Percentiles rank a stretch among this genome's conserved stretches.
Evolutionary conservation across 805 yeast genomes (phyloP).

Genomic region (Kluyveromyces aestuarii): DNA sequence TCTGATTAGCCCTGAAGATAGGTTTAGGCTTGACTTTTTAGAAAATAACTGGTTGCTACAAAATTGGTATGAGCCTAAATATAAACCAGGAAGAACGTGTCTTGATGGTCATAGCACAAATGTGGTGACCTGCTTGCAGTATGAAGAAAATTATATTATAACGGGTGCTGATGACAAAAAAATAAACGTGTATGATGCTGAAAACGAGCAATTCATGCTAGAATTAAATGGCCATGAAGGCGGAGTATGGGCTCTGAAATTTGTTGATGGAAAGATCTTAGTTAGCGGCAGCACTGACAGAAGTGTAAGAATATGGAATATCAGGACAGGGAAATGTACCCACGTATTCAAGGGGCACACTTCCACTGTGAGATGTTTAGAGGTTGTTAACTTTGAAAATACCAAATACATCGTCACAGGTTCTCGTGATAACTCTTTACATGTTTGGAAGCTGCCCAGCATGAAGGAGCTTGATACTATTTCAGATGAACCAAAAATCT

Average conservation of each 20-base stretch:
- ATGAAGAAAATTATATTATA: slow-evolving; percentile 81
- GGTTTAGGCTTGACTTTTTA: slow-evolving; percentile 36
- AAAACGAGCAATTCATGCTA: slow-evolving; percentile 53
- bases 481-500: slow-evolving; percentile 28
- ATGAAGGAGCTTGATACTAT: slow-evolving; percentile 23
- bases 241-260: slow-evolving; percentile 97
- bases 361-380: slow-evolving; percentile 87
- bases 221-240: slow-evolving; percentile 86
- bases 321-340: slow-evolving; percentile 74
- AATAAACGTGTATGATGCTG: slow-evolving; percentile 73
- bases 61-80: slow-evolving; percentile 76
- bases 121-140: slow-evolving; percentile 92
- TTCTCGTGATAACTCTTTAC: slow-evolving; percentile 74
- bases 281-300: slow-evolving; percentile 95
- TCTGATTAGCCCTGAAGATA: slow-evolving; percentile 25
- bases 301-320: slow-evolving; percentile 90
- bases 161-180: slow-evolving; percentile 87
- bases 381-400: slow-evolving; percentile 61
- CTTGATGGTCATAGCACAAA: slow-evolving; percentile 63
- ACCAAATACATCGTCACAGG: slow-evolving; percentile 76
- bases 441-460: slow-evolving; percentile 74
- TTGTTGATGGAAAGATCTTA: slow-evolving; percentile 57
- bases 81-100: slow-evolving; percentile 57
- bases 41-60: slow-evolving; percentile 46
- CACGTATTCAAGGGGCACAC: slow-evolving; percentile 89